Base-by-base conservation (phyloP, 2,329 filamentous ascomycete genomes). In the Pseudogymnoascus sp. region DNA sequence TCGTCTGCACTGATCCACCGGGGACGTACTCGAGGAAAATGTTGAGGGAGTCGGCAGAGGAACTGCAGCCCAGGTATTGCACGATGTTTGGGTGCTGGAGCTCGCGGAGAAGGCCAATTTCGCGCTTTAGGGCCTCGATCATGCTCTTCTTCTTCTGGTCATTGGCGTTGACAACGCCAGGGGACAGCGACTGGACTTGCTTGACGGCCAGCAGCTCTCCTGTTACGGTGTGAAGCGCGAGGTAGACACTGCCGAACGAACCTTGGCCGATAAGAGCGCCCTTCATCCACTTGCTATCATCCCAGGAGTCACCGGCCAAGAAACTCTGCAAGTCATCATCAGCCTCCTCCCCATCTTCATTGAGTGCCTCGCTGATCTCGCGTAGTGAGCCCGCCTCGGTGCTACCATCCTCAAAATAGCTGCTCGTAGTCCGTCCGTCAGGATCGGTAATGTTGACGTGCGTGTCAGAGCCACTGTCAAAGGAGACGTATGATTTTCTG, bases 21-120 rank as follows among this genome's bases (percentile, higher is more conserved):
- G 94, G 91, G 33, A 99, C 94, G 74, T 99, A 99, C 76, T 99
- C 94, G 72, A 99, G 86, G 86, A 99, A 99, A 89, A 99, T 99
- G 79, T 99, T 99, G 70, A 99, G 86, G 74, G 93, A 88, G 62
- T 92, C 88, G 15, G 91, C 86, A 65, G 96, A 94, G 7, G 91
- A 93, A 71, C 92, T 93, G 68, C 92, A 97, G 64, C 94, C 94
- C 6, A 99, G 86, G 73, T 99, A 99, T 74, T 97, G 94, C 74
- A 99, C 94, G 72, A 99, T 97, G 74, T 99, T 97, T 62, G 91
- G 86, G 72, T 99, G 94, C 71, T 95, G 92, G 59, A 99, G 85
- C 68, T 97, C 94, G 66, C 94, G 90, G 41, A 99, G 82, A 60
- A 99, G 85, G 65, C 89, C 90, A 73, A 99, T 99, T 77, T 99